Evolutionary conservation across 345 rosid species (phyloP).

Genomic region (Arabis hirsuta): DNA sequence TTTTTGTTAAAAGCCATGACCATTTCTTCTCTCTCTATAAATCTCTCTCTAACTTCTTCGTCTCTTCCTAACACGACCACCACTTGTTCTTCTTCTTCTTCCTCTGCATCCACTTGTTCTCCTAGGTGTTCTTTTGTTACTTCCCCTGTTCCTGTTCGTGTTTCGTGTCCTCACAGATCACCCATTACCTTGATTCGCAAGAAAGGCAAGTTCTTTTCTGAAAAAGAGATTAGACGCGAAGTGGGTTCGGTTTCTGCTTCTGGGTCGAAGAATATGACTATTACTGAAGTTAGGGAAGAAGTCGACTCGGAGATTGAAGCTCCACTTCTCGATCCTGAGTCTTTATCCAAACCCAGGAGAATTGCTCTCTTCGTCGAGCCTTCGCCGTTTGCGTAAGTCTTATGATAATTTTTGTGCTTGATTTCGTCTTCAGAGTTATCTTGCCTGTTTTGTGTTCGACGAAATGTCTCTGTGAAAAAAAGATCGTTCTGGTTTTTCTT

Average conservation of each 20-base stretch:
- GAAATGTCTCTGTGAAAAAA: slow-evolving; percentile 30
- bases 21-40: slow-evolving; percentile 62
- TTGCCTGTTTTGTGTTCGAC: slow-evolving; percentile 39
- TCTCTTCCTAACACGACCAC: slow-evolving; percentile 25
- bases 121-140: slow-evolving; percentile 27
- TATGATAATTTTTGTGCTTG: background rate
- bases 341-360: slow-evolving; percentile 63
- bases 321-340: slow-evolving; percentile 58
- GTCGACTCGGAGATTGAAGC: slow-evolving; percentile 54
- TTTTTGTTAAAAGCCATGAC: slow-evolving; percentile 29
- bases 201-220: background rate
- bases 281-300: slow-evolving; percentile 54
- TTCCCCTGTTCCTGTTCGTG: slow-evolving; percentile 35
- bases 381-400: slow-evolving; percentile 93
- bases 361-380: slow-evolving; percentile 98
- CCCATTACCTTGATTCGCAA: slow-evolving; percentile 48
- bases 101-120: slow-evolving; percentile 29
- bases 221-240: no score
- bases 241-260: slow-evolving; percentile 23
- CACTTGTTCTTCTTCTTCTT: slow-evolving; percentile 28
- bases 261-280: slow-evolving; percentile 54
- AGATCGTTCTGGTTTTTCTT: background rate
- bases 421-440: background rate
- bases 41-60: slow-evolving; percentile 49
- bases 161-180: slow-evolving; percentile 35